phyloP scores from a whole-genome alignment of 805 yeast genomes.

The Wickerhamiella vanderwaltii region DNA sequence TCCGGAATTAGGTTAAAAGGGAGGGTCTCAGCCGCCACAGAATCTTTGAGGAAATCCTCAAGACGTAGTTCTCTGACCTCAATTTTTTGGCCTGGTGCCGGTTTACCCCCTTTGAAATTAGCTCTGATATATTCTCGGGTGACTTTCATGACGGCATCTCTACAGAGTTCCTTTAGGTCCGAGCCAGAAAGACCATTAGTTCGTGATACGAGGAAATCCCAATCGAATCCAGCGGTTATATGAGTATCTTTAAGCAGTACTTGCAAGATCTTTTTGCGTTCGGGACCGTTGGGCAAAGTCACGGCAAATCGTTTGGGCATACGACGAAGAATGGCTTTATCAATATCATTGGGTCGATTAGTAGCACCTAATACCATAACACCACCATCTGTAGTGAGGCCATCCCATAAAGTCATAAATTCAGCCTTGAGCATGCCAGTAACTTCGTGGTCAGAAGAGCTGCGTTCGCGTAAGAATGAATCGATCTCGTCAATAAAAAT shows the following conservation, averaged over 20 bases:
- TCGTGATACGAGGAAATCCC: slow-evolving; percentile 43
- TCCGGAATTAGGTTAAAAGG: slow-evolving; percentile 6
- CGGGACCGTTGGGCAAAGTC: slow-evolving; percentile 52
- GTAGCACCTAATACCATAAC: slow-evolving; percentile 90
- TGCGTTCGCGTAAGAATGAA: slow-evolving; percentile 79
- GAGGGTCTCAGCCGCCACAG: slow-evolving; percentile 18
- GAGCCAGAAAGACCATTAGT: slow-evolving; percentile 82
- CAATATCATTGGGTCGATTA: slow-evolving; percentile 83
- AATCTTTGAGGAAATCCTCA: slow-evolving; percentile 40
- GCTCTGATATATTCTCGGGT: slow-evolving; percentile 70
- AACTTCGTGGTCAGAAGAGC: slow-evolving; percentile 82
- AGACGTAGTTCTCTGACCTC: slow-evolving; percentile 52
- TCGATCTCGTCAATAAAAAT: slow-evolving; percentile 94
- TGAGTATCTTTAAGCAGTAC: slow-evolving; percentile 56
- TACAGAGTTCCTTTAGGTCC: slow-evolving; percentile 78
- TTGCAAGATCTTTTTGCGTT: slow-evolving; percentile 57
- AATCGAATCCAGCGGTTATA: slow-evolving; percentile 48
- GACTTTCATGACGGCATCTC: slow-evolving; percentile 85
- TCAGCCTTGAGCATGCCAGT: slow-evolving; percentile 91
- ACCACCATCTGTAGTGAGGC: slow-evolving; percentile 58
- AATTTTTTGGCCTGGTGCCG: slow-evolving; percentile 17
- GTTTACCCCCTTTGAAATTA: slow-evolving; percentile 36
- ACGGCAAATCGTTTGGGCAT: slow-evolving; percentile 84
- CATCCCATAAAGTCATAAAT: slow-evolving; percentile 97
- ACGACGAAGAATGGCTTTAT: slow-evolving; percentile 81